Percentiles rank a stretch among this genome's conserved stretches.
These are phyloP conservation scores for Botryosphaeria agaves DNA, from an alignment of 2,329 filamentous ascomycete species.

Conservation along the genomic window DNA sequence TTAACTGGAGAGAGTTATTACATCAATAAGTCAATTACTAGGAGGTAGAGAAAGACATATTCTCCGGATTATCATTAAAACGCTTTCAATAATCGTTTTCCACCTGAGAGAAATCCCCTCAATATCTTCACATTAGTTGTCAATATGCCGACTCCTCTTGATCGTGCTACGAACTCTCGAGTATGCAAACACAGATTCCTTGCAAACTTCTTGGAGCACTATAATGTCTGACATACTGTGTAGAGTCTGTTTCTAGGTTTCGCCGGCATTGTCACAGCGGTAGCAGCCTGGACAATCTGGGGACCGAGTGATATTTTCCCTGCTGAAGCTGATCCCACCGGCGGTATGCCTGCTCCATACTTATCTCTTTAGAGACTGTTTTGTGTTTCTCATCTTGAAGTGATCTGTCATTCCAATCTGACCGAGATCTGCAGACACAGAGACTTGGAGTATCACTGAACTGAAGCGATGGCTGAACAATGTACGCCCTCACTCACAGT, in stretches of 20 bases:
- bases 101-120: too few species aligned
- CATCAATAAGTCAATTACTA: too few species aligned
- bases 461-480: constrained; percentile 54
- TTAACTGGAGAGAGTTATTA: too few species aligned
- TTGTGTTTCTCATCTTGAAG: constrained; percentile 1
- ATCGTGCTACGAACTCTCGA: constrained; percentile 26
- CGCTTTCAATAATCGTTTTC: too few species aligned
- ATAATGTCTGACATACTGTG: too few species aligned
- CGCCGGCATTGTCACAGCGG: constrained; percentile 63
- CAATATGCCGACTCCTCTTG: constrained; percentile 31
- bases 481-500: constrained; percentile 2
- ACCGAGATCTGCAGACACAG: constrained; percentile 32
- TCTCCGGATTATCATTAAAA: too few species aligned
- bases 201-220: too few species aligned
- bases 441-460: constrained; percentile 64
- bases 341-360: constrained; percentile 34
- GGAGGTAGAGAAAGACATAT: too few species aligned
- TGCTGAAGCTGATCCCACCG: constrained; percentile 53
- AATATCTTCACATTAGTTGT: too few species aligned
- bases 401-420: not conserved
- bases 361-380: not conserved
- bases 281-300: constrained; percentile 72
- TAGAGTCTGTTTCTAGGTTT: constrained; percentile 44
- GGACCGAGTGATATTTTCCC: constrained; percentile 67
- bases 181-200: too few species aligned